Evolutionary conservation across 1,284 basidiomycete genomes (phyloP).

Genomic region (Pseudozyma hubeiensis): DNA sequence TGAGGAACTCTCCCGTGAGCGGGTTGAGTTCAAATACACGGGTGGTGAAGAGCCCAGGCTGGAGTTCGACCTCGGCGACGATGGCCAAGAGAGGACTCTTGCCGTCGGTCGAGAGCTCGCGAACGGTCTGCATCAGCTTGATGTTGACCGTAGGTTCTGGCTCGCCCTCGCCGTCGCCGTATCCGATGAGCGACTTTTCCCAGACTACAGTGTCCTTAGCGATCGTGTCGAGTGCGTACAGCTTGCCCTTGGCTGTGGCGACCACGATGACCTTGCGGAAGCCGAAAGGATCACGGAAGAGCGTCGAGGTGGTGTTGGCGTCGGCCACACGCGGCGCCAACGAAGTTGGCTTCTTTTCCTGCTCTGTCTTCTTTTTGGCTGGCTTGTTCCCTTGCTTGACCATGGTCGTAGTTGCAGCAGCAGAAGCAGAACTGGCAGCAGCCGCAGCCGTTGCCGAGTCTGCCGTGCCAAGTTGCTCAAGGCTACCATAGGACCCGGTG

Average conservation of each 20-base stretch:
- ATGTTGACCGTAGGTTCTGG: conserved; percentile 54
- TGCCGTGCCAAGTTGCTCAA: conserved; percentile 65
- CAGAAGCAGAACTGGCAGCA: conserved; percentile 11
- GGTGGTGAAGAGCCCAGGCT: conserved; percentile 47
- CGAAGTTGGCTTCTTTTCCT: conserved; percentile 37
- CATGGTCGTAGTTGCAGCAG: conserved; percentile 36
- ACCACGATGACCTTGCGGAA: conserved; percentile 85
- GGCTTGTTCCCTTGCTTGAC: conserved; percentile 44
- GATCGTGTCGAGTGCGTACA: conserved; percentile 86
- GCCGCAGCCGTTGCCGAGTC: conserved; percentile 9
- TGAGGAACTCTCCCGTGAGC: conserved; percentile 59
- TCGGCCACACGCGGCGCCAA: conserved; percentile 53
- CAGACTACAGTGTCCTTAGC: conserved; percentile 67
- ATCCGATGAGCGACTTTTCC: conserved; percentile 66
- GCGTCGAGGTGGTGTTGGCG: conserved; percentile 36
- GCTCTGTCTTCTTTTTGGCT: conserved; percentile 22
- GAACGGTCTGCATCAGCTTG: conserved; percentile 55
- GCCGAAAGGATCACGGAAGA: conserved; percentile 79
- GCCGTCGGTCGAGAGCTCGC: conserved; percentile 53
- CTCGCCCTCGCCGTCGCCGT: conserved; percentile 61
- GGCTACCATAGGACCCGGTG: conserved; percentile 76
- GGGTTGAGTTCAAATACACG: conserved; percentile 65
- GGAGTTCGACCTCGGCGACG: conserved; percentile 59
- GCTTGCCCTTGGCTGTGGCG: conserved; percentile 79
- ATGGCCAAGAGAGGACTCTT: conserved; percentile 55